Base-by-base conservation (phyloP, 2,329 filamentous ascomycete species). In the Penicillium sp. region DNA sequence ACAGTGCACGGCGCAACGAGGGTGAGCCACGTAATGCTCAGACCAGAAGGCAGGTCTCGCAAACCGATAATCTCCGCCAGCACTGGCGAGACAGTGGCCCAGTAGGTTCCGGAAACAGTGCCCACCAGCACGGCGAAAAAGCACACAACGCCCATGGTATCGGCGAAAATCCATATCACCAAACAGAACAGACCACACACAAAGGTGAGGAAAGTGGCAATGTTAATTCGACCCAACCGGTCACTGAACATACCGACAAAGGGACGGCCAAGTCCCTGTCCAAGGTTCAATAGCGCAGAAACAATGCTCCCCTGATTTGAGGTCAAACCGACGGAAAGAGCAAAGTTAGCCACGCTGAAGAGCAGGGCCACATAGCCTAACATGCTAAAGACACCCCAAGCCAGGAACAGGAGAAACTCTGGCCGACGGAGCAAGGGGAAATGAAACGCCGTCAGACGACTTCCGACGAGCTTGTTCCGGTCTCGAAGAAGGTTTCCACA, bases 351-450 rank as follows among this genome's bases (percentile, higher is more conserved):
- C 8, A 90, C 72, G 2, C 83, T 86, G 74, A 88, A 90, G 2
- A 89, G 77, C 1, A 90, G 73, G 0, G 87, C 83, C 20, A 88
- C 83, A 63, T 90, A 90, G 5, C 85, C 88, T 5, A 90, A 75
- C 81, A 88, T 86, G 53, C 81, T 86, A 62, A 88, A 79, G 59
- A 85, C 80, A 0, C 84, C 86, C 76, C 84, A 90, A 3, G 70
- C 76, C 22, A 87, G 76, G n/a, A 89, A 76, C 0, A 87, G 77
- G 4, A 85, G 60, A 60, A 87, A 86, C 63, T 89, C 83, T 0
- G 78, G 73, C 1, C 80, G 78, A 45, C 76, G 78, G 64, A 88
- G 82, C 5, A 88, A 69, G 3, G 76, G 74, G 25, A 80, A 69
- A 67, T 86, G 82, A 65, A 88, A 86, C 2, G 81, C 78, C 25